Evolutionary conservation across 2,329 filamentous ascomycete species (phyloP), one percentile per base, ranked within the genome.

Genomic region (Conoideocrella luteorostrata): DNA sequence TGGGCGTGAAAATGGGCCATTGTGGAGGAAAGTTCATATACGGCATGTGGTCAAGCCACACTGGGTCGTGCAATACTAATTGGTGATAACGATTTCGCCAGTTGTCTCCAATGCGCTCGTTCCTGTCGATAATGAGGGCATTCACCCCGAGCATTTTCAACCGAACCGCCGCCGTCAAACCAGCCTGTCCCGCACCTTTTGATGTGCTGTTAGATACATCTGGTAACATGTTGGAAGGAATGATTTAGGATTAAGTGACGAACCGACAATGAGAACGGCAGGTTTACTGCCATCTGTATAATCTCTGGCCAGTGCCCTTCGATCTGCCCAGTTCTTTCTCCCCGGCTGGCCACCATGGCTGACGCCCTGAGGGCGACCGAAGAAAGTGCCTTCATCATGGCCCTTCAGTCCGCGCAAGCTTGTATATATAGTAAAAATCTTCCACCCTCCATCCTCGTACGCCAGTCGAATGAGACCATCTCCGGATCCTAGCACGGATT

Each of bases 1-100:
- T 86, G 5, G 82, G 80, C 0, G 81, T 84, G 58, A 84, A 87
- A 13, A 83, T 65, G 4, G 82, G 82, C 82, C 82, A 87, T 41
- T 72, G 71, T 0, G 70, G 55, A 0, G 82, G 83, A 55, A 86
- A 87, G 0, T 66, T 63, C 4, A 87, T 52, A 56, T 84, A 86
- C 0, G 82, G 78, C 65, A 84, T 64, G 53, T 80, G 75, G 43
- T 76, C 72, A 45, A 71, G 76, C 67, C 70, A 81, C 2, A 85
- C 76, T 0, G 81, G 80, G 51, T 86, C 82, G 51, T 87, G 82
- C 0, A 83, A 73, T 1, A 85, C 80, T 0, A 86, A 72, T 47
- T 82, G 76, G 49, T 77, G 72, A 50, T 84, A 84, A 36, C 80
- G 63, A 30, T 69, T 67, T 13, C 80, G 68, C 81, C 81, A 84